A percentile compares a stretch with the other conserved stretches of the same genome.
phyloP scores from a whole-genome alignment of 257 asterid species.

The Nicotiana paniculata region DNA sequence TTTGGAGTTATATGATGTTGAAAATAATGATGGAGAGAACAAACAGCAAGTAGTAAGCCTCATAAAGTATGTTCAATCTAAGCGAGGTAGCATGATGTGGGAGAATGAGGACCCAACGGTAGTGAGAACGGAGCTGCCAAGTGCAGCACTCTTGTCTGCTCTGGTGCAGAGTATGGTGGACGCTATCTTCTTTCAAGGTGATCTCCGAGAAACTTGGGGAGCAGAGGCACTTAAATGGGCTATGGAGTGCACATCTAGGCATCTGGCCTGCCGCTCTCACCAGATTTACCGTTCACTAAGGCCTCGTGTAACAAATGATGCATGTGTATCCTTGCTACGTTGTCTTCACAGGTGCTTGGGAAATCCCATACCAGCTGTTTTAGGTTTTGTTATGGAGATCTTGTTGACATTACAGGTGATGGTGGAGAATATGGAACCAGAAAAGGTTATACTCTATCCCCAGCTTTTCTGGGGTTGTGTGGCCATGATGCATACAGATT shows the following conservation, averaged over 20 bases:
- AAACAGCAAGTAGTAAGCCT: slow-evolving; percentile 95
- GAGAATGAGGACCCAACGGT: slow-evolving; percentile 97
- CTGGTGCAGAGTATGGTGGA: slow-evolving; percentile 99
- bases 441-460: slow-evolving; percentile 91
- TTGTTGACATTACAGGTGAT: slow-evolving; percentile 89
- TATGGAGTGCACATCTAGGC: slow-evolving; percentile 99
- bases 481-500: slow-evolving; percentile 98
- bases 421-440: slow-evolving; percentile 99
- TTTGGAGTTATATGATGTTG: slow-evolving; percentile 91
- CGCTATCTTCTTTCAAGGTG: slow-evolving; percentile 98
- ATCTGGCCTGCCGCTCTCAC: slow-evolving; percentile 99
- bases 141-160: slow-evolving; percentile 96
- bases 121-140: slow-evolving; percentile 76
- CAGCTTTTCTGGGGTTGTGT: slow-evolving; percentile 99
- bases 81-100: slow-evolving; percentile 99
- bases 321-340: slow-evolving; percentile 92
- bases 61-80: slow-evolving; percentile 94
- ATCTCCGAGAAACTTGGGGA: slow-evolving; percentile 98
- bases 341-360: slow-evolving; percentile 93
- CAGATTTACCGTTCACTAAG: slow-evolving; percentile 94
- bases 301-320: slow-evolving; percentile 91
- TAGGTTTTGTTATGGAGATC: slow-evolving; percentile 94
- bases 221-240: slow-evolving; percentile 99
- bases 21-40: slow-evolving; percentile 96
- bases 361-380: slow-evolving; percentile 86